Base-by-base conservation (phyloP, 2,329 filamentous ascomycete genomes). In the Scolecobasidium constrictum region DNA sequence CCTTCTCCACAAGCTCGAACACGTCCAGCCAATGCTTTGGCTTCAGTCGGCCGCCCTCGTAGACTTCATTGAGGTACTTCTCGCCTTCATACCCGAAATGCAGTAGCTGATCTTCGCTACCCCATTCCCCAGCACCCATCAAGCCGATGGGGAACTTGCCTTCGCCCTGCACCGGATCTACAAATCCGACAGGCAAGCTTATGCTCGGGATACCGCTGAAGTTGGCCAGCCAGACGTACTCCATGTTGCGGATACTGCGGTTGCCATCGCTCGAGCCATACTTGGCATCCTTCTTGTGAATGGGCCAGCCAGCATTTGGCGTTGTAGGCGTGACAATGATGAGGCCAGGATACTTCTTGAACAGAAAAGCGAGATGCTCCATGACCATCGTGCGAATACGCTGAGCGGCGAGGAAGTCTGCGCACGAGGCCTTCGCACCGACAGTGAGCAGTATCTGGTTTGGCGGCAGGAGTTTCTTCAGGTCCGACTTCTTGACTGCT, bases 181-280 rank as follows among this genome's bases (percentile, higher is more conserved):
- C 72, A 61, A 87, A 94, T 1, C 85, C 87, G 7, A 84, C 78
- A 0, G 88, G 86, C 31, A 77, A 78, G 34, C 69, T 78, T 11
- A 93, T 74, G 1, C 84, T 78, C 1, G 88, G 88, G 38, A 80
- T 79, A 0, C 88, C 88, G 0, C 72, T 77, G 52, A 86, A 80
- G 61, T 95, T 95, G 5, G 87, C 83, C 28, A 94, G 62, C 74
- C 83, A 94, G 12, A 84, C 78, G 62, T 86, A 94, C 59, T 81
- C 77, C 86, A 94, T 94, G 55, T 77, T 84, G 18, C 74, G 68
- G n/a, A 94, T 66, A 12, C 77, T 79, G 47, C 64, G 68, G 56
- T 92, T 86, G 0, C 72, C 80, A 58, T 95, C 81, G 33, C 72
- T 80, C 50, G 85, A 67, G 2, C 88, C 88, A 37, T 68, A 63